Conservation (phyloP, 2,329 filamentous ascomycete genomes). For the Trichoderma arundinaceum region DNA sequence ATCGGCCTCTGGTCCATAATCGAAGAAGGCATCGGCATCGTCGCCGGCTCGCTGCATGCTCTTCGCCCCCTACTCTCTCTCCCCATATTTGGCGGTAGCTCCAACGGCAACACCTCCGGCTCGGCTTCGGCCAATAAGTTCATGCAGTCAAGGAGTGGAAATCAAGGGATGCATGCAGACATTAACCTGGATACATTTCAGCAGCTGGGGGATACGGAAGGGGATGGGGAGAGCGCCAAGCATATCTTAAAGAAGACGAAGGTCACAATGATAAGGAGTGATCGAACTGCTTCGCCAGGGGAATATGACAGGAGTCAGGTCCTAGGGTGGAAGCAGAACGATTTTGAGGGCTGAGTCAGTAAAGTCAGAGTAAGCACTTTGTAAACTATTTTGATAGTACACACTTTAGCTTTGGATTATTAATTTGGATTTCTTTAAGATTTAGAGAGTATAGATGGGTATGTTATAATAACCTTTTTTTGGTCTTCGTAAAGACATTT, state of each 20-base stretch:
- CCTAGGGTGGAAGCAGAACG: constrained; percentile 20
- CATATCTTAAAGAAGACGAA: constrained; percentile 22
- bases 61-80: constrained; percentile 23
- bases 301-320: constrained; percentile 13
- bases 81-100: constrained; percentile 18
- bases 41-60: constrained; percentile 26
- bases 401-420: too few species aligned
- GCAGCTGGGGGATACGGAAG: constrained; percentile 18
- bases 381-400: too few species aligned
- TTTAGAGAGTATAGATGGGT: too few species aligned
- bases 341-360: neutral
- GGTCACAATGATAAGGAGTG: constrained; percentile 18
- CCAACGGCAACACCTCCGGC: neutral
- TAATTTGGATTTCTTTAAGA: too few species aligned
- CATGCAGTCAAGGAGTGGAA: constrained; percentile 6
- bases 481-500: too few species aligned
- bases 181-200: constrained; percentile 21
- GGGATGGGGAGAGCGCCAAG: constrained; percentile 24
- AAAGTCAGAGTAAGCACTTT: too few species aligned
- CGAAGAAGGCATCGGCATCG: constrained; percentile 25
- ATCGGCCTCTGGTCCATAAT: constrained; percentile 27
- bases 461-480: too few species aligned
- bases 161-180: neutral
- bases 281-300: constrained; percentile 10
- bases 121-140: constrained; percentile 17